A percentile compares a stretch with the other conserved stretches of the same genome.
Evolutionary conservation across 495 filamentous ascomycete genomes (phyloP).

Genomic region (Lasiosphaeriaceae sp.): DNA sequence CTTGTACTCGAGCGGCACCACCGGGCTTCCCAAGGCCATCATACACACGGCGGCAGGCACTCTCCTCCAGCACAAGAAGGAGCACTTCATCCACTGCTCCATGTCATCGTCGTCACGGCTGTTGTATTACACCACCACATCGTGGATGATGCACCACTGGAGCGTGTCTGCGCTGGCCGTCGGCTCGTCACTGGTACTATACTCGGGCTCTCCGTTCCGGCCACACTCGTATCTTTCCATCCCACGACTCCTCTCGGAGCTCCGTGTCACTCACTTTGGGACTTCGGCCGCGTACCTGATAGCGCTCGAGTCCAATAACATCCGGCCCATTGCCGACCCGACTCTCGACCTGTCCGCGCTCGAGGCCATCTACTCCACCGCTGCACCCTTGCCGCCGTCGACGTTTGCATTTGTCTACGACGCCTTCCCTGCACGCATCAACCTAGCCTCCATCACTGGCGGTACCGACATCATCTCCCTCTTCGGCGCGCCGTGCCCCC

Average conservation of each 20-base stretch:
- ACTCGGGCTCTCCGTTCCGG: constrained; percentile 85
- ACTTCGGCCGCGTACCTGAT: constrained; percentile 92
- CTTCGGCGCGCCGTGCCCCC: constrained; percentile 80
- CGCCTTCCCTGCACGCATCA: constrained; percentile 69
- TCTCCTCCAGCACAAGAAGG: constrained; percentile 90
- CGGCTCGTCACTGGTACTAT: constrained; percentile 77
- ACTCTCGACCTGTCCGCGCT: constrained; percentile 54
- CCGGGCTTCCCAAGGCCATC: constrained; percentile 88
- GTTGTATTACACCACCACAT: constrained; percentile 85
- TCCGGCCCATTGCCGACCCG: constrained; percentile 57
- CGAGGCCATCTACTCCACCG: constrained; percentile 86
- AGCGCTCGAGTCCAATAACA: constrained; percentile 74
- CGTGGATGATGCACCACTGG: constrained; percentile 99
- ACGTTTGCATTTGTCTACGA: constrained; percentile 87
- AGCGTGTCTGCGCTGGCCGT: constrained; percentile 75
- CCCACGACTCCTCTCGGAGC: constrained; percentile 37
- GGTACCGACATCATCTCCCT: constrained; percentile 93
- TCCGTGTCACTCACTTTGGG: constrained; percentile 80
- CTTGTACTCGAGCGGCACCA: constrained; percentile 83
- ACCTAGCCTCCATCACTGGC: constrained; percentile 80
- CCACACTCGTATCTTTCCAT: constrained; percentile 41
- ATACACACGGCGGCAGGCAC: constrained; percentile 86
- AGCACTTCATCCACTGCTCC: constrained; percentile 79
- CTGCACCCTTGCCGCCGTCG: constrained; percentile 83
- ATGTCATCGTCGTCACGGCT: constrained; percentile 47